Evolutionary conservation across 75 land plant genomes (phyloP).

Genomic region (Pinus albicaulis): DNA sequence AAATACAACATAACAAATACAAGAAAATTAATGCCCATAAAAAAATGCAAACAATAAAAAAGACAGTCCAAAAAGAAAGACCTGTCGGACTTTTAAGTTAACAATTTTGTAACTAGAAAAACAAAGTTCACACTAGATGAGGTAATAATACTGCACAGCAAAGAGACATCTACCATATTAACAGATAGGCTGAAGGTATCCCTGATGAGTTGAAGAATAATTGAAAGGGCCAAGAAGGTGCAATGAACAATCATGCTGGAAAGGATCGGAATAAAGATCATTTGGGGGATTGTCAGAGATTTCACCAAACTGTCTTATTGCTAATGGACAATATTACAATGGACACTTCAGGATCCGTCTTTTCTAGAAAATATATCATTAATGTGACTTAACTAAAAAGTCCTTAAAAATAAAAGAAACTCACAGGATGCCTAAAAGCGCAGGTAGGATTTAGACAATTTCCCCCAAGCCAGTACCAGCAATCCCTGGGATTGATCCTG

Average conservation of each 20-base stretch:
- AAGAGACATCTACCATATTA: background rate
- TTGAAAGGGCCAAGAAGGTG: background rate
- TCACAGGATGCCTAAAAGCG: conserved; percentile 75
- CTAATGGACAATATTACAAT: background rate
- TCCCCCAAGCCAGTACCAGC: conserved; percentile 62
- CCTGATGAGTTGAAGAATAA: background rate
- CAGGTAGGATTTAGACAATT: conserved; percentile 71
- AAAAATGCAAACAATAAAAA: too few species aligned
- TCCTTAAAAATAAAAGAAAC: conserved; percentile 3
- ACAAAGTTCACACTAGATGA: too few species aligned
- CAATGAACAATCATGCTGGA: background rate
- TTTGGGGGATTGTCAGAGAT: too few species aligned
- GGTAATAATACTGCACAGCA: background rate
- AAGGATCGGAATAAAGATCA: too few species aligned
- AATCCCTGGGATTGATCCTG: conserved; percentile 71
- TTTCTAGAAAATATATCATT: background rate
- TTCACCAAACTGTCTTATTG: too few species aligned
- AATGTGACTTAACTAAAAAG: background rate
- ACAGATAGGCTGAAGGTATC: background rate
- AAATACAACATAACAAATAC: background rate
- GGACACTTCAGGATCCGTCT: background rate
- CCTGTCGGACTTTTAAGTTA: too few species aligned
- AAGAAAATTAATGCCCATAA: background rate
- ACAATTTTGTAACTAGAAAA: too few species aligned
- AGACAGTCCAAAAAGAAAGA: too few species aligned